Conservation (phyloP, 805 yeast genomes). For the Maudiozyma turicensis region DNA sequence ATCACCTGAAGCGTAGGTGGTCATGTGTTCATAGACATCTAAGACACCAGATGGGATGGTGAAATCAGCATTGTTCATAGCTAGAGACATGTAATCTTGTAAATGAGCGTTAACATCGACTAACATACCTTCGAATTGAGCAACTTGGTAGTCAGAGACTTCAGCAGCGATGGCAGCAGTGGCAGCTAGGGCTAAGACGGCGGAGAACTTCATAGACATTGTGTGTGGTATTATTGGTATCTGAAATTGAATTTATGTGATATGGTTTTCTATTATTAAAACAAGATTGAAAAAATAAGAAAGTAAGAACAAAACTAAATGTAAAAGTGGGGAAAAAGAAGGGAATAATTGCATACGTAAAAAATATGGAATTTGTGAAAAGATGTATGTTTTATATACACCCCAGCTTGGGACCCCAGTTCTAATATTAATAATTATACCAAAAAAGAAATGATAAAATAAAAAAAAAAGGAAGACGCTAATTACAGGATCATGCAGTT, state of each 20-base stretch:
- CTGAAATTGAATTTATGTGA: background rate
- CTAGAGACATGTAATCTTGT: conserved; percentile 14
- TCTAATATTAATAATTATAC: no score
- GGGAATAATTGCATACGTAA: no score
- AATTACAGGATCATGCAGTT: background rate
- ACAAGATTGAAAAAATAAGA: background rate
- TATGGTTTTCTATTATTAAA: background rate
- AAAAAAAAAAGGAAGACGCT: background rate
- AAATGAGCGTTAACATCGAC: conserved; percentile 17
- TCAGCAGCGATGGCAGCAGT: conserved; percentile 10
- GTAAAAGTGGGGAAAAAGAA: no score
- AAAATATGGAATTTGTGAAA: no score
- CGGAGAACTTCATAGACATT: conserved; percentile 8
- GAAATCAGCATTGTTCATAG: conserved; percentile 12
- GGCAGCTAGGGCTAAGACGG: conserved; percentile 13
- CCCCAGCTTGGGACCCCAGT: no score
- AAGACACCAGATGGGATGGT: conserved; percentile 18
- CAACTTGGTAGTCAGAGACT: conserved; percentile 10
- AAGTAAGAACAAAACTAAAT: background rate
- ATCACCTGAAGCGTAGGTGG: conserved; percentile 26
- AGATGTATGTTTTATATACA: no score
- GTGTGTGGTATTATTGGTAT: background rate
- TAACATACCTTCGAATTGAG: conserved; percentile 18
- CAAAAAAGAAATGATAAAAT: background rate
- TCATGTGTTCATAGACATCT: conserved; percentile 17